Evolutionary conservation across 2,329 filamentous ascomycete genomes (phyloP).

Genomic region (Emericellopsis cladophorae): DNA sequence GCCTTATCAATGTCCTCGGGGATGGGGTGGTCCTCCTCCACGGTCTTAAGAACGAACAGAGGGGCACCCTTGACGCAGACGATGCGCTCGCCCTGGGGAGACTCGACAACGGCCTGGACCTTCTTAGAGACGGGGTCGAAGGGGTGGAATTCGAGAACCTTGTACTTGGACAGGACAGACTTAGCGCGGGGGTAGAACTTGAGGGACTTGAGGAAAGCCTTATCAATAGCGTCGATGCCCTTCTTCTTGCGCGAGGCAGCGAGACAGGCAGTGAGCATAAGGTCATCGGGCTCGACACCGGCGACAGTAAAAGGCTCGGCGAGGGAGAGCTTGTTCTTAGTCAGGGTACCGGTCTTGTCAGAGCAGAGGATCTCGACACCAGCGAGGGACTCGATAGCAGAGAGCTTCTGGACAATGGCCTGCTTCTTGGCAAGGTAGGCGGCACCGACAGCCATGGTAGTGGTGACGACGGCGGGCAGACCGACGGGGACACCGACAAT

Average conservation of each 20-base stretch:
- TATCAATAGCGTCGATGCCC: slow-evolving; percentile 90
- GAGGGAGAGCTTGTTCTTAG: slow-evolving; percentile 87
- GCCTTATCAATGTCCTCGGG: slow-evolving; percentile 64
- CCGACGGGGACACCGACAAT: slow-evolving; percentile 88
- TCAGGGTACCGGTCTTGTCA: slow-evolving; percentile 87
- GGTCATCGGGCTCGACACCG: slow-evolving; percentile 73
- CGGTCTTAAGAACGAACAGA: slow-evolving; percentile 75
- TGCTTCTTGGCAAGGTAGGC: slow-evolving; percentile 86
- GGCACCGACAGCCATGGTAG: slow-evolving; percentile 88
- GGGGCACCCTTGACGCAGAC: slow-evolving; percentile 87
- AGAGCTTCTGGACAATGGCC: slow-evolving; percentile 87
- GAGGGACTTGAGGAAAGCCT: slow-evolving; percentile 82
- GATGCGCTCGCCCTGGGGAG: slow-evolving; percentile 71
- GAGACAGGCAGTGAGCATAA: slow-evolving; percentile 85
- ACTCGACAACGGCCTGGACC: slow-evolving; percentile 73
- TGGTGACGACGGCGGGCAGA: slow-evolving; percentile 86
- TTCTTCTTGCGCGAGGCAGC: slow-evolving; percentile 91
- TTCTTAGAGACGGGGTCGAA: slow-evolving; percentile 94
- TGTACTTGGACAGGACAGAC: slow-evolving; percentile 68
- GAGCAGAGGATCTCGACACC: slow-evolving; percentile 91
- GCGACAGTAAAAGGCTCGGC: slow-evolving; percentile 73
- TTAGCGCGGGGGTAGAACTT: slow-evolving; percentile 75
- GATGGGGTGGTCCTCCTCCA: slow-evolving; percentile 74
- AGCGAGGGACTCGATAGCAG: slow-evolving; percentile 81
- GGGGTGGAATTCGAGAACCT: slow-evolving; percentile 71